These are phyloP conservation scores for Amphirosellinia nigrospora DNA, from an alignment of 495 filamentous ascomycete species.

Conservation along the genomic window DNA sequence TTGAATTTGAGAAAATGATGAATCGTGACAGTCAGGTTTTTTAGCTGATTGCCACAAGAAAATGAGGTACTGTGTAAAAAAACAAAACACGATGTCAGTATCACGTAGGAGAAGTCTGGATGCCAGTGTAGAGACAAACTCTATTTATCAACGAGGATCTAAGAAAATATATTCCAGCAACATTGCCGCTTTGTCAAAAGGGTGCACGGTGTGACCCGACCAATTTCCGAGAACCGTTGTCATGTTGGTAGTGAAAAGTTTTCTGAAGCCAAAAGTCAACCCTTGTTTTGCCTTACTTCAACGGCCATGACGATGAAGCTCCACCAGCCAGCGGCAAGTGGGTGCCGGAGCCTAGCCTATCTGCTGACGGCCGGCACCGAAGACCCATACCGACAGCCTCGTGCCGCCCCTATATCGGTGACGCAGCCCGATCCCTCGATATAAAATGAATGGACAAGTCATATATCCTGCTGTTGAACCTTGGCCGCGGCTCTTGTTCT, in stretches of 20 bases:
- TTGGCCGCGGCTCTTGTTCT: constrained; percentile 8
- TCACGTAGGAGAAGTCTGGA: neutral
- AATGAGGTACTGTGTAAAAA: neutral
- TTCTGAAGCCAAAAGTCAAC: neutral
- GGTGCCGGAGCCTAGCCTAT: constrained; percentile 6
- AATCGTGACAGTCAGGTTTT: neutral
- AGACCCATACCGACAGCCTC: constrained; percentile 26
- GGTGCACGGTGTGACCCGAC: neutral
- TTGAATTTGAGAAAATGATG: neutral
- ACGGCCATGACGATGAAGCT: constrained; percentile 11
- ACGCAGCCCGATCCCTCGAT: neutral
- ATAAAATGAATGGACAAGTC: constrained; percentile 15
- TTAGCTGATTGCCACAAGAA: neutral
- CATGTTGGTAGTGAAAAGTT: constrained; percentile 15
- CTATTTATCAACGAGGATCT: constrained; percentile 20
- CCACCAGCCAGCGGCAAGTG: constrained; percentile 14
- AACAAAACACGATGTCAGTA: neutral
- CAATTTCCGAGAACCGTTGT: constrained; percentile 23
- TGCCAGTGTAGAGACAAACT: neutral
- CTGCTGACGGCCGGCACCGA: constrained; percentile 9
- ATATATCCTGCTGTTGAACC: neutral
- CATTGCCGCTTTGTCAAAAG: neutral
- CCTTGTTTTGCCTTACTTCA: constrained; percentile 2
- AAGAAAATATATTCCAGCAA: neutral
- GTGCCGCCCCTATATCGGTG: constrained; percentile 6